Evolutionary conservation across 805 yeast species (phyloP).

Genomic region (Starmerella khaoyaiensis): DNA sequence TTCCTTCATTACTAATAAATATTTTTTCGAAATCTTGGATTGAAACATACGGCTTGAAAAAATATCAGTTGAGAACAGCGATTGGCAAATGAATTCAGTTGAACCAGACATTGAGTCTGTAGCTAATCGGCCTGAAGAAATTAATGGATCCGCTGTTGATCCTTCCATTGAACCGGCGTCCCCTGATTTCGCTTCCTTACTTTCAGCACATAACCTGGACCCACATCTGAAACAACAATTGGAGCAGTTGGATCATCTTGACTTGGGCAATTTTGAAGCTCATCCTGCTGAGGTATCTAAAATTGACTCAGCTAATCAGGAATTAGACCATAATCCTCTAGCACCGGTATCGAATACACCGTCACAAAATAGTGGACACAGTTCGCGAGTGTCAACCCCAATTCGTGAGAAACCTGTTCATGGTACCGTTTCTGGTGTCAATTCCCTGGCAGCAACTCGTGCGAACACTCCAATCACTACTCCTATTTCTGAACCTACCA

Average conservation of each 20-base stretch:
- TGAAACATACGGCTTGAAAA: too few relatives aligned
- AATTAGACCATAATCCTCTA: too few relatives aligned
- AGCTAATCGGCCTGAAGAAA: not conserved
- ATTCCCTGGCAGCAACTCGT: not conserved
- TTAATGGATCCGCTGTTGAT: not conserved
- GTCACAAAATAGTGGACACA: not conserved
- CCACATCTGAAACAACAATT: constrained; percentile 15
- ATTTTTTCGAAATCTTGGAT: constrained; percentile 10
- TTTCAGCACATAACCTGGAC: constrained; percentile 10
- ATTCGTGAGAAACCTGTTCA: not conserved
- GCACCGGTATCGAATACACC: too few relatives aligned
- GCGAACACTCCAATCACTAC: not conserved
- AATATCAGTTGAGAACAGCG: too few relatives aligned
- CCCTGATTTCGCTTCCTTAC: constrained; percentile 9
- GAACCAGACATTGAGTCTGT: constrained; percentile 9
- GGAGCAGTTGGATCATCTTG: constrained; percentile 13
- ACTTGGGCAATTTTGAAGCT: constrained; percentile 6
- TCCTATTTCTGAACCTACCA: not conserved
- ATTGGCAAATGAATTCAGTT: constrained; percentile 10
- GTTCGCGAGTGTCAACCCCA: not conserved
- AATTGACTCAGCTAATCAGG: too few relatives aligned
- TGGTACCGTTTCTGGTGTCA: not conserved
- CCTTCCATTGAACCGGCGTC: constrained; percentile 2
- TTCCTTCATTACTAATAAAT: constrained; percentile 6
- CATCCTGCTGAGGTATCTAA: too few relatives aligned